phyloP scores from a whole-genome alignment of 345 rosid species.

The Psidium guajava region DNA sequence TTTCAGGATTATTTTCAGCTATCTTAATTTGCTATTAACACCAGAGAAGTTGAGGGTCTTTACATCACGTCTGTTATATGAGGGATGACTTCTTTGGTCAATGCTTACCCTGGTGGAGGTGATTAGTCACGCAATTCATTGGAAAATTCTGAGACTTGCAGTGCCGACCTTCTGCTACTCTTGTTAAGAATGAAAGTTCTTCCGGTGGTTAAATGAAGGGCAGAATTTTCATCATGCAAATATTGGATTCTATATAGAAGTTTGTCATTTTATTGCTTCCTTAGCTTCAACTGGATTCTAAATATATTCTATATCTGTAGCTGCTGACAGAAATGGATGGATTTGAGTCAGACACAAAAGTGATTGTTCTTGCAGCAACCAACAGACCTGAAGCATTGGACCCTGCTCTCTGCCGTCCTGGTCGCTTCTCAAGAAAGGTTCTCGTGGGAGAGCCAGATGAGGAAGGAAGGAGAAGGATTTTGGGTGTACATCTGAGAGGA shows the following conservation, averaged over 20 bases:
- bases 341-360: constrained; percentile 72
- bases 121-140: not conserved
- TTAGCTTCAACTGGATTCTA: not conserved
- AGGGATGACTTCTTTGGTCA: not conserved
- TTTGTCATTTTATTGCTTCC: not conserved
- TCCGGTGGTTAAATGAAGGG: not conserved
- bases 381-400: constrained; percentile 95
- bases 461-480: constrained; percentile 82
- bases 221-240: not conserved
- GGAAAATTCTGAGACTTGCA: not conserved
- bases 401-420: constrained; percentile 90
- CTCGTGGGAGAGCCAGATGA: constrained; percentile 86
- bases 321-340: constrained; percentile 99
- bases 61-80: not conserved
- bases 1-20: not conserved
- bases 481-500: constrained; percentile 80
- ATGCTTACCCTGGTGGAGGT: not conserved
- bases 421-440: constrained; percentile 93
- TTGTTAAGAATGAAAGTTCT: not conserved
- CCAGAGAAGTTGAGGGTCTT: not conserved
- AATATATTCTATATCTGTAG: constrained; percentile 22
- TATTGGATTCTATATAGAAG: not conserved
- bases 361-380: constrained; percentile 88
- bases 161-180: not conserved
- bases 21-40: not conserved